Percentiles rank a stretch among this genome's conserved stretches.
Conservation (phyloP, 108 stramenopile species). For the Cyclotella atomus region DNA sequence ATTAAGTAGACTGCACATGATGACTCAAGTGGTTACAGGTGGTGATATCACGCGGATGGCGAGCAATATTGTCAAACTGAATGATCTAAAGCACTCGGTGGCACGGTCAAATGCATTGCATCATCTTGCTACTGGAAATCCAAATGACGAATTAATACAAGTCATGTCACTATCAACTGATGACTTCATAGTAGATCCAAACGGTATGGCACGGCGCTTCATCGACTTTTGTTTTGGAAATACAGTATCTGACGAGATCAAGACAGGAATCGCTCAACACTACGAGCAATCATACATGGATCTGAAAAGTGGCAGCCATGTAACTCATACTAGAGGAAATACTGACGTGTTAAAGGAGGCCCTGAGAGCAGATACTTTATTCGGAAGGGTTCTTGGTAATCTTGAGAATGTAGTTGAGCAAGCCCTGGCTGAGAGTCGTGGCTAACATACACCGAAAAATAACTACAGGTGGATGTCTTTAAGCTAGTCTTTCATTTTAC, state of each 20-base stretch:
- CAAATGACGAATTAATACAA: conserved; percentile 22
- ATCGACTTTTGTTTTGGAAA: conserved; percentile 27
- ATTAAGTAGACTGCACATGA: conserved; percentile 36
- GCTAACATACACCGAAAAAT: no score
- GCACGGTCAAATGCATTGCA: conserved; percentile 9
- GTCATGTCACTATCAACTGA: conserved; percentile 32
- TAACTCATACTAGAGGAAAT: not conserved
- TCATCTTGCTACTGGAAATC: not conserved
- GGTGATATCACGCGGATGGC: conserved; percentile 46
- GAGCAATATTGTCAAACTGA: conserved; percentile 37
- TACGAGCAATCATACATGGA: conserved; percentile 23
- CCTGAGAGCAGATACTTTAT: conserved; percentile 26
- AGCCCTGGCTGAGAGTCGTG: conserved; percentile 9
- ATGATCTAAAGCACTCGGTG: conserved; percentile 8
- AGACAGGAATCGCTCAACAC: conserved; percentile 15
- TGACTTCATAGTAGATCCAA: conserved; percentile 28
- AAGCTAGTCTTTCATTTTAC: not conserved
- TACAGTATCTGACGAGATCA: not conserved
- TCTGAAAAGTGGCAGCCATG: conserved; percentile 16
- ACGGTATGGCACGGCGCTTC: conserved; percentile 7
- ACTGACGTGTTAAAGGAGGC: conserved; percentile 13
- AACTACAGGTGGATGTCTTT: not conserved
- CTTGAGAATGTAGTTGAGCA: conserved; percentile 25
- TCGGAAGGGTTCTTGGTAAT: conserved; percentile 37
- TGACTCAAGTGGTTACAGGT: conserved; percentile 25